Evolutionary conservation across 257 asterid species (phyloP), one percentile per base, ranked within the genome.

Genomic region (Catharanthus roseus): DNA sequence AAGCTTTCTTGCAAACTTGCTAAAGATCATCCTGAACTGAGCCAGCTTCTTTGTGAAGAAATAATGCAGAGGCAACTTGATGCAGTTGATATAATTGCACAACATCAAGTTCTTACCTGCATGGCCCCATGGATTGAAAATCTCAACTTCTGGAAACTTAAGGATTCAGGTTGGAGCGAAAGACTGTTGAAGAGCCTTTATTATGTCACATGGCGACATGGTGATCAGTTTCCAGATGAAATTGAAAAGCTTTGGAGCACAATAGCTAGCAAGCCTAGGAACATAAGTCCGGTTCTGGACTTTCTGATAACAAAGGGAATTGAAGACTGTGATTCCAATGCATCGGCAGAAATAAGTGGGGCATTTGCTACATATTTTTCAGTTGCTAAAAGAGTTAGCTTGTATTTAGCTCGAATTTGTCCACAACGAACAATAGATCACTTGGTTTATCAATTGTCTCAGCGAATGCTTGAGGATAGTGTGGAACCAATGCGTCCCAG

Each of bases 101-200:
- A 95, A 77, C 99, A 95, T 79, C 99, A 95, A 81, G 99, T 95
- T 70, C 84, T 95, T 69, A 95, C 99, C 63, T 95, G 99, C 93
- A 95, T 95, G 99, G 97, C 97, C 76, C 99, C 99, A 0, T 95
- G 99, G 99, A 95, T 95, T 42, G 99, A 95, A 79, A 95, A 95
- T 82, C 96, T 95, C 67, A 91, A 95, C 78, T 95, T 95, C 80
- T 95, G 99, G 99, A 95, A 91, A 80, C 82, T 95, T 67, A 95
- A 95, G 83, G 97, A 91, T 68, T 95, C 99, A 0, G 99, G 97
- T 15, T 95, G 99, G 99, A 91, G 97, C 58, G 97, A 95, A 72
- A 89, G 99, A 75, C 79, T 95, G 72, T 79, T 95, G 80, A 95
- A 95, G 87, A 89, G 95, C 80, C 92, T 95, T 51, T 95, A 95